A percentile compares a stretch with the other conserved stretches of the same genome.
Conservation (phyloP, 192 early-diverging fungal genomes). For the Backusella morwellensis region DNA sequence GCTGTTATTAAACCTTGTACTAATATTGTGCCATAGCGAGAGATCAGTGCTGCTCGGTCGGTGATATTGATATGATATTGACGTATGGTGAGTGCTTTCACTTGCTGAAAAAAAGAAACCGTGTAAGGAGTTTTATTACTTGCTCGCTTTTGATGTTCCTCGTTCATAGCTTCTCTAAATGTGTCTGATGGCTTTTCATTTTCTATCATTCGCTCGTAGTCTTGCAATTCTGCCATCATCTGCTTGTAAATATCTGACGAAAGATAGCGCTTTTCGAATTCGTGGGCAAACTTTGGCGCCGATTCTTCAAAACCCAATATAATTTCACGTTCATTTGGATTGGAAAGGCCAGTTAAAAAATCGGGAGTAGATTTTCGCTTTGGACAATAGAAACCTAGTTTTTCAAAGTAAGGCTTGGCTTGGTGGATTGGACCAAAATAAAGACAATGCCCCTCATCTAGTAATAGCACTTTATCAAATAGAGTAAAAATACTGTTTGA, state of each 20-base stretch:
- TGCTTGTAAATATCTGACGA: constrained; percentile 39
- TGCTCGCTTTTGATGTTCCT: constrained; percentile 52
- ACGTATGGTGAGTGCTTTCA: constrained; percentile 55
- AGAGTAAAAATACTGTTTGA: constrained; percentile 74
- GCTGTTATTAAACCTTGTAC: constrained; percentile 72
- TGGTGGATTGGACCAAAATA: constrained; percentile 63
- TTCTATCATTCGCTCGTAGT: constrained; percentile 40
- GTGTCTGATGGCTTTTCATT: constrained; percentile 14
- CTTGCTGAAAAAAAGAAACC: constrained; percentile 62
- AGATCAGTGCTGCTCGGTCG: constrained; percentile 46
- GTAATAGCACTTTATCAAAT: constrained; percentile 67
- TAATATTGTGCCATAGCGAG: constrained; percentile 46
- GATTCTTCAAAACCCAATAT: constrained; percentile 51
- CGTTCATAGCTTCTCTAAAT: constrained; percentile 49
- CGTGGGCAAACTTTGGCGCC: constrained; percentile 57
- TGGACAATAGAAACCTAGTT: constrained; percentile 60
- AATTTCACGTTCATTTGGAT: constrained; percentile 52
- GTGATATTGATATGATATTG: constrained; percentile 63
- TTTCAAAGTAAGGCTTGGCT: constrained; percentile 61
- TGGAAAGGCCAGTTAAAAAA: constrained; percentile 69
- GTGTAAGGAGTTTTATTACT: constrained; percentile 57
- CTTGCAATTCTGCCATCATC: constrained; percentile 38
- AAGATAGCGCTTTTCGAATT: constrained; percentile 60
- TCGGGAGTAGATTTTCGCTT: constrained; percentile 66
- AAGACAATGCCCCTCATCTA: constrained; percentile 64